Evolutionary conservation across 176 grass and related monocot genomes (phyloP), one percentile per base, ranked within the genome.

Genomic region (Oryza nivara): DNA sequence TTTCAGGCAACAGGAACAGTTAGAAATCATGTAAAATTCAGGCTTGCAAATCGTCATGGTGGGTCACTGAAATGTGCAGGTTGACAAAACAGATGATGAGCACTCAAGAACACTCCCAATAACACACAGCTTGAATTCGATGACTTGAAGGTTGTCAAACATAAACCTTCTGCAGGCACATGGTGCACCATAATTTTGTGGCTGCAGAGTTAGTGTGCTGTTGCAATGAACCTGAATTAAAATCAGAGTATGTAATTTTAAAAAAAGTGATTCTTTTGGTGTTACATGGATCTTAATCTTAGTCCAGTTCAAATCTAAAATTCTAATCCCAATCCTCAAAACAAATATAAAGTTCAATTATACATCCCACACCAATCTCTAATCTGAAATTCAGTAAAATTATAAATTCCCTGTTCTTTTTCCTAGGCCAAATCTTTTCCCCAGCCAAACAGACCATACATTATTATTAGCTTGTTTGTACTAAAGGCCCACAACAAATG

Each of bases 21-120:
- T 73, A 73, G 38, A 82, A 23, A 73, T 64, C 36, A 73, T 64
- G 14, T 36, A 58, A 64, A 64, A 34, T 73, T 15, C 20, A 46
- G 22, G 36, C 20, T 73, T 19, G 15, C 17, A 5, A 51, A 51
- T 16, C 13, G 49, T 13, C 48, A 43, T 26, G n/a, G 11, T 49
- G 15, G 47, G 34, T 26, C 48, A 61, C 1, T 19, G 46, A 34
- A 70, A 72, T 14, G 35, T 19, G 51, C 72, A 32, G 28, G 68
- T 45, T 72, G 69, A n/a, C 17, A 65, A 22, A 61, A 8, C 17
- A 61, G 20, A 61, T 22, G 20, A 61, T 61, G 56, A 61, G 1
- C 56, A 56, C 52, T 56, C 52, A 56, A 54, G 52, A 54, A 54
- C 16, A 19, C 17, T 6, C 4, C 16, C 51, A 17, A 19, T 16